Conservation (phyloP, 257 asterid genomes). For the Solanum tarapatanum region DNA sequence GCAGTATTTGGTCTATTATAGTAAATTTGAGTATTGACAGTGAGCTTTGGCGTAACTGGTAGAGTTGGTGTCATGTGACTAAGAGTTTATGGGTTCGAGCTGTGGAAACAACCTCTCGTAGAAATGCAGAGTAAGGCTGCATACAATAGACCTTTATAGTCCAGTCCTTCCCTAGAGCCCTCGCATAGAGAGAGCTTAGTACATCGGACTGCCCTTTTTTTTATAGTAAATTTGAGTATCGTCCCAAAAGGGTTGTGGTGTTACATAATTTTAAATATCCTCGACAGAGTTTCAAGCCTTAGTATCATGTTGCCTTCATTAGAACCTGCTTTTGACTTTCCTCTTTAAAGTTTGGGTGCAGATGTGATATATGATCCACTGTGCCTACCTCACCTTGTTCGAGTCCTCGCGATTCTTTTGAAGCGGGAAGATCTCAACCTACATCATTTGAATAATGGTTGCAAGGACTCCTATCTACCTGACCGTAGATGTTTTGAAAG, state of each 20-base stretch:
- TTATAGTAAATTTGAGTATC: not conserved
- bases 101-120: not conserved
- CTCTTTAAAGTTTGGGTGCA: slow-evolving; percentile 72
- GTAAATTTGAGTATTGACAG: not conserved
- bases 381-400: slow-evolving; percentile 78
- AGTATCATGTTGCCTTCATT: not conserved
- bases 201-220: not conserved
- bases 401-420: slow-evolving; percentile 46
- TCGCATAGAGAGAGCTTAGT: not conserved
- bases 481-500: not conserved
- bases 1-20: not conserved
- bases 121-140: not conserved
- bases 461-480: not conserved
- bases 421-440: slow-evolving; percentile 8
- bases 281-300: not conserved
- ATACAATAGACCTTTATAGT: not conserved
- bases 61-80: not conserved
- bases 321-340: not conserved
- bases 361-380: slow-evolving; percentile 75
- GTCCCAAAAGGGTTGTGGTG: not conserved
- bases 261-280: not conserved
- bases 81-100: not conserved
- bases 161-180: not conserved
- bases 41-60: not conserved
- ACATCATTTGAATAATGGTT: not conserved